These are phyloP conservation scores for Alternaria consortialis DNA, from an alignment of 2,329 filamentous ascomycete species.

Conservation along the genomic window DNA sequence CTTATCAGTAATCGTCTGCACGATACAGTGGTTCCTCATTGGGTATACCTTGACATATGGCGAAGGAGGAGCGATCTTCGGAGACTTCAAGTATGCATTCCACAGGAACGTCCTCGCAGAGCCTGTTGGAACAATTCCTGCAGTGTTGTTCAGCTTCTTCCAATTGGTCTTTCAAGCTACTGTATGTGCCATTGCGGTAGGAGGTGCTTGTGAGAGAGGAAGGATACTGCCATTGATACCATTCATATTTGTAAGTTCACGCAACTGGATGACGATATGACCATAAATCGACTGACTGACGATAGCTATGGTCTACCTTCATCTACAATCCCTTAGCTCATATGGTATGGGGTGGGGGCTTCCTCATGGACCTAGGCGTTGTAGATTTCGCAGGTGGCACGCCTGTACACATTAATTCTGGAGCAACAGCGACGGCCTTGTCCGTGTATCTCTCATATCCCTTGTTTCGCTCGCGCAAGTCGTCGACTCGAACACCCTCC, in stretches of 20 bases:
- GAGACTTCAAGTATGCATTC: conserved; percentile 57
- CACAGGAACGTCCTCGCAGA: conserved; percentile 58
- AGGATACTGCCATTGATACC: conserved; percentile 58
- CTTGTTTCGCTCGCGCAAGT: conserved; percentile 57
- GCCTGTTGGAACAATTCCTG: conserved; percentile 61
- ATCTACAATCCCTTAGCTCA: conserved; percentile 60
- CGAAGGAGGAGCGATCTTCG: conserved; percentile 57
- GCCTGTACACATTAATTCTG: conserved; percentile 46
- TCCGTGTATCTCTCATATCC: conserved; percentile 62
- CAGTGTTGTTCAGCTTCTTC: conserved; percentile 62
- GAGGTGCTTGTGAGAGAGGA: conserved; percentile 60
- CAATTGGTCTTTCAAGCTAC: conserved; percentile 62
- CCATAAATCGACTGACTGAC: neutral
- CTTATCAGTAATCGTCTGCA: conserved; percentile 59
- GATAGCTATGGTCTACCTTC: conserved; percentile 60
- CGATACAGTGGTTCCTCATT: conserved; percentile 61
- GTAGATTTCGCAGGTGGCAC: conserved; percentile 60
- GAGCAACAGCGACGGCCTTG: conserved; percentile 56
- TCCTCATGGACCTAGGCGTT: conserved; percentile 56
- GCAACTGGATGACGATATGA: neutral
- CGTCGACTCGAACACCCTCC: conserved; percentile 55
- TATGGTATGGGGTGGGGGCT: conserved; percentile 60
- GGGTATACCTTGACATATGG: conserved; percentile 62
- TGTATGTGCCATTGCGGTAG: conserved; percentile 61
- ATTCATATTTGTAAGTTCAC: conserved; percentile 55